Percentiles rank a stretch among this genome's conserved stretches.
These are phyloP conservation scores for Tilletia indica DNA, from an alignment of 1,284 basidiomycete species.

Conservation along the genomic window DNA sequence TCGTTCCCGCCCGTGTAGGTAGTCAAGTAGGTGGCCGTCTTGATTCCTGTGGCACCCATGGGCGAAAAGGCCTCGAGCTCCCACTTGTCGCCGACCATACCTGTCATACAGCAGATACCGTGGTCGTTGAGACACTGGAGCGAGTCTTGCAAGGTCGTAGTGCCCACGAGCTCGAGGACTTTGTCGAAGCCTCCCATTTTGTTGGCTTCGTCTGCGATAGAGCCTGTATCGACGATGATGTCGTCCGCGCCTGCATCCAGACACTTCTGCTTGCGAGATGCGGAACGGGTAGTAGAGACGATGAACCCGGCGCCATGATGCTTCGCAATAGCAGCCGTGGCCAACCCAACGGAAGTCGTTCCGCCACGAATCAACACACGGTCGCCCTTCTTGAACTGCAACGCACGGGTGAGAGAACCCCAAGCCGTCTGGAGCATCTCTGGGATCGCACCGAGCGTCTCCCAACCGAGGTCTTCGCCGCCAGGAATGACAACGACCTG, in stretches of 20 bases:
- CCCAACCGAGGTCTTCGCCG: conserved; percentile 16
- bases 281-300: conserved; percentile 19
- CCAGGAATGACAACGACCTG: conserved; percentile 16
- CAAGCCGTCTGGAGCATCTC: conserved; percentile 23
- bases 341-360: conserved; percentile 19
- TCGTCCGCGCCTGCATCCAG: conserved; percentile 18
- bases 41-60: conserved; percentile 5
- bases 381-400: conserved; percentile 19
- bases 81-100: conserved; percentile 19
- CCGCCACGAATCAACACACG: conserved; percentile 21
- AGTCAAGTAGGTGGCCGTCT: too few species aligned
- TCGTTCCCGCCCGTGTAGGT: too few species aligned
- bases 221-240: conserved; percentile 21
- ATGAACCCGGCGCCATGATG: conserved; percentile 14
- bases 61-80: conserved; percentile 21
- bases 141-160: conserved; percentile 18
- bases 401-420: background rate
- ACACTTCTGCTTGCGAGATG: background rate
- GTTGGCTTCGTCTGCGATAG: conserved; percentile 17
- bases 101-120: conserved; percentile 22
- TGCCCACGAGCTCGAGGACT: conserved; percentile 23
- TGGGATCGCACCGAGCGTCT: conserved; percentile 22
- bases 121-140: conserved; percentile 14
- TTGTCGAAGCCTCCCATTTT: conserved; percentile 19
- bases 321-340: conserved; percentile 20